Conservation (phyloP, 1,284 basidiomycete genomes). For the Melampsora abietis-canadensis region DNA sequence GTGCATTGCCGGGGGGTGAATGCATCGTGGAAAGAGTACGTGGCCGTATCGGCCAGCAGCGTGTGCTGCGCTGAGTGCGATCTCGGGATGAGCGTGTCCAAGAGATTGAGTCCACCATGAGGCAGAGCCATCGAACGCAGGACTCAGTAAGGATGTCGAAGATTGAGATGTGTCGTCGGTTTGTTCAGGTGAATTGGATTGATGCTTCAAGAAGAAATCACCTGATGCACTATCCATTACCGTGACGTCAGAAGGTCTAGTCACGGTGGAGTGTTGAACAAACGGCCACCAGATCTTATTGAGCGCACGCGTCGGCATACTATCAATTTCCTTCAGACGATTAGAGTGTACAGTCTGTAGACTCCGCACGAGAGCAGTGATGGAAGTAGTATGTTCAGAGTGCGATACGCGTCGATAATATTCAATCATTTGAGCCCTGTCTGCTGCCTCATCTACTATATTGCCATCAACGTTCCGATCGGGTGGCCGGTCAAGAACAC, state of each 20-base stretch:
- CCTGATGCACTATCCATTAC: constrained; percentile 86
- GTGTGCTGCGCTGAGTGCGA: constrained; percentile 79
- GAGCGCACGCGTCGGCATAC: constrained; percentile 73
- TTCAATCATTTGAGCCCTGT: constrained; percentile 5
- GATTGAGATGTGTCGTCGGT: constrained; percentile 46
- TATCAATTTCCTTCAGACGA: constrained; percentile 67
- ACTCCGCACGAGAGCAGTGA: constrained; percentile 61
- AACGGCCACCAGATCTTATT: constrained; percentile 95
- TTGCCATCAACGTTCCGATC: constrained; percentile 38
- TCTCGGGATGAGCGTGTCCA: constrained; percentile 73
- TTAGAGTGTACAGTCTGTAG: constrained; percentile 65
- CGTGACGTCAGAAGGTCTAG: constrained; percentile 69
- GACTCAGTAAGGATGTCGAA: constrained; percentile 59
- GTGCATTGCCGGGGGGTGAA: constrained; percentile 76
- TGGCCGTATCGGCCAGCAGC: constrained; percentile 94
- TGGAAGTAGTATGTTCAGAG: constrained; percentile 52
- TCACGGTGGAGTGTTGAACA: constrained; percentile 79
- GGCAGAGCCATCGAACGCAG: constrained; percentile 83
- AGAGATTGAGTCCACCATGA: constrained; percentile 98
- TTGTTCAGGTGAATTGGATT: constrained; percentile 35
- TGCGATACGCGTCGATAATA: too few relatives aligned
- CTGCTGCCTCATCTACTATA: background rate
- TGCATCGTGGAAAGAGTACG: constrained; percentile 88
- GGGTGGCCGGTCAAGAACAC: constrained; percentile 64
- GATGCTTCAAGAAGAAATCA: constrained; percentile 69